These are phyloP conservation scores for Globisporangium radiosum DNA, from an alignment of 352 stramenopile species.

Conservation along the genomic window DNA sequence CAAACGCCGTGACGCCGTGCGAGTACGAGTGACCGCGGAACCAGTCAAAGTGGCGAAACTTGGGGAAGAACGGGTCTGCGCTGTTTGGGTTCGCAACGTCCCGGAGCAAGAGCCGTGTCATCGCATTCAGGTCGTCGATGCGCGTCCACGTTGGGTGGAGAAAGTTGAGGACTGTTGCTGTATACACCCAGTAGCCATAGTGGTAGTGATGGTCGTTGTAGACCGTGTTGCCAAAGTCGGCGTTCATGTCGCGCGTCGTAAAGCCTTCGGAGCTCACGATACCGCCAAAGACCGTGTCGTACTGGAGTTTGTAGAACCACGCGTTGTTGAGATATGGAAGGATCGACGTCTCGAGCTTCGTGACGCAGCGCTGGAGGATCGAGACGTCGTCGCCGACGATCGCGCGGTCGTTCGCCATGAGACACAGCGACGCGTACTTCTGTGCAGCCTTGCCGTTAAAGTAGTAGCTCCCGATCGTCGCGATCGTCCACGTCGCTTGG, in stretches of 20 bases:
- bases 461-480: slow-evolving; percentile 53
- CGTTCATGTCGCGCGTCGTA: slow-evolving; percentile 35
- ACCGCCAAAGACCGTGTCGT: slow-evolving; percentile 52
- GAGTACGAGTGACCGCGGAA: slow-evolving; percentile 67
- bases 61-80: slow-evolving; percentile 50
- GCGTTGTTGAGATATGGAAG: slow-evolving; percentile 52
- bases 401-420: slow-evolving; percentile 63
- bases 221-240: slow-evolving; percentile 67
- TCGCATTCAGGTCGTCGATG: slow-evolving; percentile 43
- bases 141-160: slow-evolving; percentile 55
- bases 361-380: slow-evolving; percentile 47
- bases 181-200: slow-evolving; percentile 73
- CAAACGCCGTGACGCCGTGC: slow-evolving; percentile 47
- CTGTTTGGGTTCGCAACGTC: slow-evolving; percentile 45
- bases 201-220: slow-evolving; percentile 81
- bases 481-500: slow-evolving; percentile 42
- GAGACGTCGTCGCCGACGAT: slow-evolving; percentile 57
- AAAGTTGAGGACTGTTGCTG: slow-evolving; percentile 57
- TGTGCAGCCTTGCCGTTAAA: slow-evolving; percentile 72
- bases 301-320: slow-evolving; percentile 58
- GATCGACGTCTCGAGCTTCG: slow-evolving; percentile 53
- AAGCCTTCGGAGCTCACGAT: slow-evolving; percentile 66
- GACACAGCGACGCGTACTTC: slow-evolving; percentile 65
- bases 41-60: slow-evolving; percentile 66
- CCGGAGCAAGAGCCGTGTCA: slow-evolving; percentile 37